These are phyloP conservation scores for Cardamine resedifolia DNA, from an alignment of 345 rosid species.

Conservation along the genomic window DNA sequence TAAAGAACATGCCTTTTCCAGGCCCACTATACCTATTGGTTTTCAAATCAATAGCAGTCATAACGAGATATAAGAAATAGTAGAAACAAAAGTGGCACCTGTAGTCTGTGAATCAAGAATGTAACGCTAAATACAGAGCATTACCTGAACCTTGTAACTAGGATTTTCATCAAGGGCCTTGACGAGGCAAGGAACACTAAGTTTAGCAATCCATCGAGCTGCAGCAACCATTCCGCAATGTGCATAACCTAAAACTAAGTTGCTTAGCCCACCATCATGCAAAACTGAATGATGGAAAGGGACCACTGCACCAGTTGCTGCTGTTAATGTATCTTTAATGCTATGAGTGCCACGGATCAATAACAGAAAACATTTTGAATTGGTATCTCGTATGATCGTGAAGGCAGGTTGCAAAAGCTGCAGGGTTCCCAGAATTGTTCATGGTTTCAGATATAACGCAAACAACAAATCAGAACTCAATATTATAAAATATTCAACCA, in stretches of 20 bases:
- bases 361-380: constrained; percentile 63
- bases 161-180: constrained; percentile 72
- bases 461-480: constrained; percentile 13
- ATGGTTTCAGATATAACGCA: constrained; percentile 7
- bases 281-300: constrained; percentile 98
- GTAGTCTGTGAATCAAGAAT: constrained; percentile 7
- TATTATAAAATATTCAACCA: neutral
- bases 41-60: neutral
- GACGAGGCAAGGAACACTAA: constrained; percentile 73
- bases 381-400: constrained; percentile 73
- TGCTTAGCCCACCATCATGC: constrained; percentile 92
- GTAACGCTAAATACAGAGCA: neutral
- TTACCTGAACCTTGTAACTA: constrained; percentile 78
- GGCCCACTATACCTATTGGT: constrained; percentile 1
- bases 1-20: neutral
- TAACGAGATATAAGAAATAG: neutral
- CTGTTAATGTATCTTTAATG: constrained; percentile 95
- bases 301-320: constrained; percentile 96
- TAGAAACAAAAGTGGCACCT: neutral
- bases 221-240: constrained; percentile 99
- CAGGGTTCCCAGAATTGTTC: constrained; percentile 26
- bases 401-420: constrained; percentile 98
- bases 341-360: constrained; percentile 96
- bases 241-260: constrained; percentile 94
- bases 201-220: constrained; percentile 97